These are phyloP conservation scores for Haberlea rhodopensis DNA, from an alignment of 257 asterid species.

Conservation along the genomic window DNA sequence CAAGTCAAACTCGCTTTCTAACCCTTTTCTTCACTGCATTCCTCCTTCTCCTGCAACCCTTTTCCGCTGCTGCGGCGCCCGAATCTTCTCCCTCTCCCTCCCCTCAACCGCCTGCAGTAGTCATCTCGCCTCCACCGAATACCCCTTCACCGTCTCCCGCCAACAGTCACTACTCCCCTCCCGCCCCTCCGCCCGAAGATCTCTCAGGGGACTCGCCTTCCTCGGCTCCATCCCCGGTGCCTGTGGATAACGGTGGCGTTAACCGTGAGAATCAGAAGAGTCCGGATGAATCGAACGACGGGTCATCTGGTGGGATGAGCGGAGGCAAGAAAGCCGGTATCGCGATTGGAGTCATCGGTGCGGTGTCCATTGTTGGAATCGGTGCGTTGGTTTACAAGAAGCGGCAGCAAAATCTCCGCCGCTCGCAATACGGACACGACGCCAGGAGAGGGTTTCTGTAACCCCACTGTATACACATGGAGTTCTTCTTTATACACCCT, in stretches of 20 bases:
- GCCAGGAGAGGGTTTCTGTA: slow-evolving; percentile 54
- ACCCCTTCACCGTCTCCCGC: slow-evolving; percentile 38
- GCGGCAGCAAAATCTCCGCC: slow-evolving; percentile 69
- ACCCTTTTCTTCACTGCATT: no score
- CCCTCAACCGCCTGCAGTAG: no score
- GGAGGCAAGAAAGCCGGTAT: slow-evolving; percentile 64
- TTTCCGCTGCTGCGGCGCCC: no score
- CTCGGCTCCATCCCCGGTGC: slow-evolving; percentile 44
- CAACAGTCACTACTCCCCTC: neutral
- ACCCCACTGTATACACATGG: slow-evolving; percentile 4
- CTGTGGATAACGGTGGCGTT: slow-evolving; percentile 13
- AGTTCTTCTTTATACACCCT: neutral
- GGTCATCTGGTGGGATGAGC: slow-evolving; percentile 45
- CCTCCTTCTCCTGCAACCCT: no score
- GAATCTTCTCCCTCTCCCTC: no score
- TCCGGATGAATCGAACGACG: slow-evolving; percentile 17
- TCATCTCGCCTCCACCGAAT: neutral
- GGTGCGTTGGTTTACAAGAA: slow-evolving; percentile 63
- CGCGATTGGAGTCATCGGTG: slow-evolving; percentile 59
- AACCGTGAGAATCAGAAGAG: slow-evolving; percentile 24
- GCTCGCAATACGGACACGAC: slow-evolving; percentile 50
- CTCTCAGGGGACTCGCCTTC: slow-evolving; percentile 21
- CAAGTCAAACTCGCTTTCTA: no score
- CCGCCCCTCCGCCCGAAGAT: neutral
- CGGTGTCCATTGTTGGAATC: slow-evolving; percentile 39